These are phyloP conservation scores for Fusarium nelsonii DNA, from an alignment of 2,329 filamentous ascomycete species.

Conservation along the genomic window DNA sequence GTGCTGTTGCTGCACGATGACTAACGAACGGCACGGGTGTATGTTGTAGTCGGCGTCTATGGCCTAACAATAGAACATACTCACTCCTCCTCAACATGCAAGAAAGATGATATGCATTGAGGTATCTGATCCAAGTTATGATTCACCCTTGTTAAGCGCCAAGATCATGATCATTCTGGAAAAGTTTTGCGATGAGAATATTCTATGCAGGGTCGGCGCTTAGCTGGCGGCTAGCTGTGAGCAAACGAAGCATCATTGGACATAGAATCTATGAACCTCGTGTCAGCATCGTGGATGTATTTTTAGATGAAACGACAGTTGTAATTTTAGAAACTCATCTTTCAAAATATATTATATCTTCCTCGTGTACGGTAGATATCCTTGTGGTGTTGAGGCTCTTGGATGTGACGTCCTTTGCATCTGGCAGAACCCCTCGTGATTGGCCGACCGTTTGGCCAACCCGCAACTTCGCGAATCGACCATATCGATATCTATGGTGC, in stretches of 20 bases:
- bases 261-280: constrained; percentile 10
- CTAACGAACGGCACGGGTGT: constrained; percentile 11
- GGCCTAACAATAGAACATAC: constrained; percentile 14
- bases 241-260: constrained; percentile 30
- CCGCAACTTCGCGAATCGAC: constrained; percentile 2
- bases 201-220: constrained; percentile 41
- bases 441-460: constrained; percentile 33
- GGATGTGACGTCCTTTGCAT: constrained; percentile 26
- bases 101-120: constrained; percentile 26
- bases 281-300: constrained; percentile 11
- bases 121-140: constrained; percentile 32
- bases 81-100: constrained; percentile 13
- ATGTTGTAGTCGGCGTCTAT: constrained; percentile 35
- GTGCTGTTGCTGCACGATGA: constrained; percentile 26
- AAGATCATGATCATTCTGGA: constrained; percentile 35
- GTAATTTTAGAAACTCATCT: constrained; percentile 20
- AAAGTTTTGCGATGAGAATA: constrained; percentile 26
- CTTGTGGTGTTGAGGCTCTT: constrained; percentile 48
- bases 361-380: neutral
- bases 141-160: constrained; percentile 29
- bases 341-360: constrained; percentile 5
- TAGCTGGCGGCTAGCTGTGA: constrained; percentile 44
- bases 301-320: constrained; percentile 28
- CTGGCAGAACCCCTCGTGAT: constrained; percentile 24
- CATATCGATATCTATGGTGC: neutral